These are phyloP conservation scores for Chlorella sp. DNA, from an alignment of 139 green algal genomes.

Conservation along the genomic window DNA sequence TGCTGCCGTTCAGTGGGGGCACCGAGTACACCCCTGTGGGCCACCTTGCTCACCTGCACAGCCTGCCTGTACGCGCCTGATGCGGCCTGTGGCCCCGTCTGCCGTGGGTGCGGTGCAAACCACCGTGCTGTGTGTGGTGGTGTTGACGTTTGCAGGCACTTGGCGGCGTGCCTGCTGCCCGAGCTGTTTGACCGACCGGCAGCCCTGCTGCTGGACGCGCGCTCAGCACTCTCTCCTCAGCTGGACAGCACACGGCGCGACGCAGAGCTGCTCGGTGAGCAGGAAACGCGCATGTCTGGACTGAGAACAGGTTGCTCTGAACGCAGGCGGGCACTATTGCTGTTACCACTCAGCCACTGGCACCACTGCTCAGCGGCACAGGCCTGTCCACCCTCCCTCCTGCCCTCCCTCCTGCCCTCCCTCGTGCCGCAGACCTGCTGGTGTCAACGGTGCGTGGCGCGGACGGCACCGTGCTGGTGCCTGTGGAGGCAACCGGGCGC, in stretches of 20 bases:
- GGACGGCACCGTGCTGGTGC: constrained; percentile 82
- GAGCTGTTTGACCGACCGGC: constrained; percentile 44
- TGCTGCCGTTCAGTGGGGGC: background rate
- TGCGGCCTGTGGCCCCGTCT: too few relatives aligned
- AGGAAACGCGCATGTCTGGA: too few relatives aligned
- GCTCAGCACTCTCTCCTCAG: constrained; percentile 19
- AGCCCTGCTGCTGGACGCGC: constrained; percentile 69
- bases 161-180: constrained; percentile 56
- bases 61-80: background rate
- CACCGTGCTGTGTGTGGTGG: too few relatives aligned
- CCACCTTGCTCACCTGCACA: background rate
- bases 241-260: constrained; percentile 27
- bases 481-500: constrained; percentile 77
- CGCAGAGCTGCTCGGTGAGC: constrained; percentile 39
- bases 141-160: constrained; percentile 50
- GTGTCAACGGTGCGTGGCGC: constrained; percentile 27
- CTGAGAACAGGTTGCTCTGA: too few relatives aligned
- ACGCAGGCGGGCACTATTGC: too few relatives aligned
- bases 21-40: background rate
- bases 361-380: too few relatives aligned
- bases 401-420: too few relatives aligned
- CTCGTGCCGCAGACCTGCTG: constrained; percentile 36
- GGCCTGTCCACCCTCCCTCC: too few relatives aligned
- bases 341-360: too few relatives aligned
- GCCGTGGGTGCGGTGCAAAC: too few relatives aligned